A percentile compares a stretch with the other conserved stretches of the same genome.
These are phyloP conservation scores for Coffea canephora DNA, from an alignment of 257 asterid genomes.

Conservation along the genomic window DNA sequence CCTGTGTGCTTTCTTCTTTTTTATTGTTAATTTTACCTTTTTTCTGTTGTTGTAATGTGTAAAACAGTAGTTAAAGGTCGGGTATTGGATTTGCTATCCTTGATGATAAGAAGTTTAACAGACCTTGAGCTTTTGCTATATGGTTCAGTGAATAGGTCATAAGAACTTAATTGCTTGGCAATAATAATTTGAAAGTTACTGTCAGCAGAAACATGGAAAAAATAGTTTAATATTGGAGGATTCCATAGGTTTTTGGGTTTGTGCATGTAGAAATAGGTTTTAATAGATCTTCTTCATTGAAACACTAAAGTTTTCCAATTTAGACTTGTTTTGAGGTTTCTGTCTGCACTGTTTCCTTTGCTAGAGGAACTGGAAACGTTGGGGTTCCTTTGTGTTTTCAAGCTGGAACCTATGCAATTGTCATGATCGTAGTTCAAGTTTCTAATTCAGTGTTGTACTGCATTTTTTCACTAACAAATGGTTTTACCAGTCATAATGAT, in stretches of 20 bases:
- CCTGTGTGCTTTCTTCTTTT: background rate
- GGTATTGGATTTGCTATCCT: background rate
- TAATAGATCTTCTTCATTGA: background rate
- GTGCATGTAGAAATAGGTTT: background rate
- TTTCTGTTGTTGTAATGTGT: background rate
- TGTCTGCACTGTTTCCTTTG: background rate
- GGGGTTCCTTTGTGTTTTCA: background rate
- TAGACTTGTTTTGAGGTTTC: background rate
- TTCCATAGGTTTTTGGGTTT: background rate
- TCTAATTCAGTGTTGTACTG: too few species aligned
- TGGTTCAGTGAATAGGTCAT: background rate
- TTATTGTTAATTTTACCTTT: background rate
- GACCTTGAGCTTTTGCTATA: background rate
- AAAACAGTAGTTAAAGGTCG: background rate
- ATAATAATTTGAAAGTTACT: background rate
- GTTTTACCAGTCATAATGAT: background rate
- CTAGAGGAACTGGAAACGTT: background rate
- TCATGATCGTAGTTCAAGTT: too few species aligned
- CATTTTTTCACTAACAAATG: too few species aligned
- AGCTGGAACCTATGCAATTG: background rate
- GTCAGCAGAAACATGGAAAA: background rate
- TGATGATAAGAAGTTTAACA: background rate
- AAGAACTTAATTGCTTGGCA: background rate
- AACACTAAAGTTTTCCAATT: background rate
- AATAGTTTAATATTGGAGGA: background rate